These are phyloP conservation scores for Blastocystis sp. DNA, from an alignment of 352 stramenopile genomes.

Conservation along the genomic window DNA sequence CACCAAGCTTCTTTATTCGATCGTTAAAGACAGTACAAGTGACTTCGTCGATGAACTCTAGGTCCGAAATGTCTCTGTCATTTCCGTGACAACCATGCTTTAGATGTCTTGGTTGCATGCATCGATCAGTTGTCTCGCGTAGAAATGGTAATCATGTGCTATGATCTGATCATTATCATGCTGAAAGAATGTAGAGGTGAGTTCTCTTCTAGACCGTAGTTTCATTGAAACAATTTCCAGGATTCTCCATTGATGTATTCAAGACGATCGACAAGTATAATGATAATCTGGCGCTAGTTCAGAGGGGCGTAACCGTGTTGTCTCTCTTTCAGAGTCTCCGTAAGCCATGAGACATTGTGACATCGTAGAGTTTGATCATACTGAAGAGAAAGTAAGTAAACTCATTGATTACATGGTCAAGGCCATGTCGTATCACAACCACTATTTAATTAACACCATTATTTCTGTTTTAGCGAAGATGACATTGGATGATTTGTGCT, in stretches of 20 bases:
- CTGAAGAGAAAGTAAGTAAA: neutral
- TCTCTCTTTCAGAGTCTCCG: constrained; percentile 27
- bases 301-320: constrained; percentile 18
- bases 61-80: neutral
- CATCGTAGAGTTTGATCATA: neutral
- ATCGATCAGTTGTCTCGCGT: neutral
- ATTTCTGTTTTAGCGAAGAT: neutral
- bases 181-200: neutral
- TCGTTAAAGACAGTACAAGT: neutral
- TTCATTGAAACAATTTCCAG: neutral
- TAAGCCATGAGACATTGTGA: neutral
- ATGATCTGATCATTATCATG: constrained; percentile 20
- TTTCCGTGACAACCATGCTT: constrained; percentile 16
- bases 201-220: neutral
- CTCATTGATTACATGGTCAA: neutral
- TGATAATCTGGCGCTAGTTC: neutral
- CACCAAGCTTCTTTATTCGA: neutral
- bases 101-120: neutral
- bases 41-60: neutral
- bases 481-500: neutral
- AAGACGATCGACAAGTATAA: neutral
- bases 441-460: neutral
- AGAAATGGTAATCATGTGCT: neutral
- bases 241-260: constrained; percentile 51
- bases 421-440: neutral